A percentile compares a stretch with the other conserved stretches of the same genome.
phyloP scores from a whole-genome alignment of 805 yeast species.

The Ogataea paraovalis region DNA sequence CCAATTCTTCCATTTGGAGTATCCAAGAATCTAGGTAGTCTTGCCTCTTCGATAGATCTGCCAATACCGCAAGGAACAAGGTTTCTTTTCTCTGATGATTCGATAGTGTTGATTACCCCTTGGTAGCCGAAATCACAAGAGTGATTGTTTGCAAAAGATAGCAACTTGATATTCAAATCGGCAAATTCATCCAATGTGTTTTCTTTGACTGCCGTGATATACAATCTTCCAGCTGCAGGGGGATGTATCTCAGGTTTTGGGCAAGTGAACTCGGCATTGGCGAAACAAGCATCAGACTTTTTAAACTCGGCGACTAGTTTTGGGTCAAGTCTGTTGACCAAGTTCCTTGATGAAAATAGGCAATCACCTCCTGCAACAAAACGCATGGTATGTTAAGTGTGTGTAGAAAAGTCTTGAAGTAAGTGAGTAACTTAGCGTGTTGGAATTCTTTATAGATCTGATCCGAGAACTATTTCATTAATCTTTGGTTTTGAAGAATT shows the following conservation, averaged over 20 bases:
- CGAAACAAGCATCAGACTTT: constrained; percentile 24
- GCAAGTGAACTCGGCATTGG: constrained; percentile 28
- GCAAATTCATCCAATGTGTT: constrained; percentile 23
- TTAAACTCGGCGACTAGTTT: constrained; percentile 20
- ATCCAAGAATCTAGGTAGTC: constrained; percentile 23
- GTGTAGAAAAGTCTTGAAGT: neutral
- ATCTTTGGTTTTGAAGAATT: too few species aligned
- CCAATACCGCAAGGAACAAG: constrained; percentile 25
- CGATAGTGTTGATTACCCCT: constrained; percentile 24
- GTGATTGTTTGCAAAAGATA: constrained; percentile 28
- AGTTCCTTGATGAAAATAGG: constrained; percentile 25
- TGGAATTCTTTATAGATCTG: too few species aligned
- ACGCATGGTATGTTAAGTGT: constrained; percentile 7
- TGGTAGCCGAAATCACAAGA: constrained; percentile 26
- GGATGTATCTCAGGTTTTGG: constrained; percentile 25
- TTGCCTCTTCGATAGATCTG: constrained; percentile 25
- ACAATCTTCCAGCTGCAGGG: constrained; percentile 25
- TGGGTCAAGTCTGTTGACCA: constrained; percentile 24
- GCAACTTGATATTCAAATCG: constrained; percentile 22
- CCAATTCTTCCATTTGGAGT: constrained; percentile 27
- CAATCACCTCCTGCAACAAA: constrained; percentile 29
- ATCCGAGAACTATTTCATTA: too few species aligned
- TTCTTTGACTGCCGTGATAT: constrained; percentile 25
- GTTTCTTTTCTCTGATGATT: constrained; percentile 23
- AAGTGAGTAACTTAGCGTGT: too few species aligned